Conservation (phyloP, 163 green algal species). For the Scenedesmus sp. region DNA sequence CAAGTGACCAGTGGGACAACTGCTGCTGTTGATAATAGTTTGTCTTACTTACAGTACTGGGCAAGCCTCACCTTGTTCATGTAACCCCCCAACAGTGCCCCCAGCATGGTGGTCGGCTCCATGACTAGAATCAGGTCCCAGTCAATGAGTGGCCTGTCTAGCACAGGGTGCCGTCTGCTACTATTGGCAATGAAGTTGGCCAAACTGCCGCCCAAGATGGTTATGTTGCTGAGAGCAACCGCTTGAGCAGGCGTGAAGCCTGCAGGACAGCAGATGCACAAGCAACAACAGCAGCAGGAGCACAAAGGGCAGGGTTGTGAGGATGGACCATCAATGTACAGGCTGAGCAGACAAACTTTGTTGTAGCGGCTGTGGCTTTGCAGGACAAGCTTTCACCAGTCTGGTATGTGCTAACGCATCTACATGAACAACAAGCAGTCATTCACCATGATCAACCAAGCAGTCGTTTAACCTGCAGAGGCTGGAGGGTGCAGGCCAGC, state of each 20-base stretch:
- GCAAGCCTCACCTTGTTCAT: conserved; percentile 73
- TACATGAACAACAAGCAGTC: neutral
- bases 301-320: neutral
- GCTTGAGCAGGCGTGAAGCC: conserved; percentile 67
- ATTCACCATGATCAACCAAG: too few species aligned
- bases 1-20: neutral
- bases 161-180: conserved; percentile 62
- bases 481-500: neutral
- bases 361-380: neutral
- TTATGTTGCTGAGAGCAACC: conserved; percentile 83
- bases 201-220: conserved; percentile 78
- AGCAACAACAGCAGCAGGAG: neutral
- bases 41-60: neutral
- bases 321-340: too few species aligned
- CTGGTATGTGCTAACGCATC: neutral
- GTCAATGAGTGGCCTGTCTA: conserved; percentile 72
- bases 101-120: conserved; percentile 84
- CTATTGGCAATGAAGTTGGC: conserved; percentile 80
- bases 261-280: conserved; percentile 42
- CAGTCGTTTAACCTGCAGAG: neutral
- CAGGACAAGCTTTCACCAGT: neutral
- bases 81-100: conserved; percentile 77
- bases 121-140: conserved; percentile 81
- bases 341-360: neutral
- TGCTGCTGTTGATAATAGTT: neutral